A percentile compares a stretch with the other conserved stretches of the same genome.
phyloP scores from a whole-genome alignment of 345 rosid genomes.

The Lepidium sativum region DNA sequence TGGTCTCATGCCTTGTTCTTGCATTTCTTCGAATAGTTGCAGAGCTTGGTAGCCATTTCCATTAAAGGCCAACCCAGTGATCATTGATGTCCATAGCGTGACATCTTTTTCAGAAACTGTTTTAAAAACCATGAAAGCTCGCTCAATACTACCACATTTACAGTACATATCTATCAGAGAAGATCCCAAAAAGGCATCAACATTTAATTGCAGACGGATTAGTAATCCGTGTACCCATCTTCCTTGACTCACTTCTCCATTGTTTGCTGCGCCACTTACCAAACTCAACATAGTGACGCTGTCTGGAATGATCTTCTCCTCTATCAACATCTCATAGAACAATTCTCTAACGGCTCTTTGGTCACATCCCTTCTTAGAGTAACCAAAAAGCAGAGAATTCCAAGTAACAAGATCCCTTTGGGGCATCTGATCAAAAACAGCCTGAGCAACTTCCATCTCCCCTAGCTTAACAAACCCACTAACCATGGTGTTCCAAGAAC shows the following conservation, averaged over 20 bases:
- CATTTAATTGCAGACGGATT: constrained; percentile 19
- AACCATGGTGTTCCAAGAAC: constrained; percentile 52
- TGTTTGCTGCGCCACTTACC: constrained; percentile 34
- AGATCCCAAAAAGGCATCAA: constrained; percentile 41
- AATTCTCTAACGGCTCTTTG: constrained; percentile 23
- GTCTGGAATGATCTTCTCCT: constrained; percentile 38
- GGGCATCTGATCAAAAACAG: constrained; percentile 38
- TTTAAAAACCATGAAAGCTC: constrained; percentile 34
- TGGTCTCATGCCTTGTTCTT: constrained; percentile 27
- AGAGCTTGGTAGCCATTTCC: constrained; percentile 46
- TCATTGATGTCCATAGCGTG: constrained; percentile 55
- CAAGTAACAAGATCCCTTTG: constrained; percentile 40
- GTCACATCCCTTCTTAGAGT: constrained; percentile 34
- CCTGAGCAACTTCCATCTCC: constrained; percentile 32
- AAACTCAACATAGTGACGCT: constrained; percentile 36
- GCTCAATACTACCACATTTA: constrained; percentile 42
- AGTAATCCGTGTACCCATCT: constrained; percentile 43
- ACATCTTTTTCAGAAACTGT: constrained; percentile 35
- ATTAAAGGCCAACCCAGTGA: constrained; percentile 49
- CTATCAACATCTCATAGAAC: constrained; percentile 28
- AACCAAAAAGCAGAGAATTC: constrained; percentile 45
- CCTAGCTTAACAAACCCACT: constrained; percentile 42
- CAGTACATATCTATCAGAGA: constrained; percentile 51
- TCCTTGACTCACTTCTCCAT: constrained; percentile 35
- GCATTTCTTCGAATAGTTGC: constrained; percentile 41